phyloP scores from a whole-genome alignment of 225 moss, liverwort and hornwort genomes.

The Bryum argenteum region DNA sequence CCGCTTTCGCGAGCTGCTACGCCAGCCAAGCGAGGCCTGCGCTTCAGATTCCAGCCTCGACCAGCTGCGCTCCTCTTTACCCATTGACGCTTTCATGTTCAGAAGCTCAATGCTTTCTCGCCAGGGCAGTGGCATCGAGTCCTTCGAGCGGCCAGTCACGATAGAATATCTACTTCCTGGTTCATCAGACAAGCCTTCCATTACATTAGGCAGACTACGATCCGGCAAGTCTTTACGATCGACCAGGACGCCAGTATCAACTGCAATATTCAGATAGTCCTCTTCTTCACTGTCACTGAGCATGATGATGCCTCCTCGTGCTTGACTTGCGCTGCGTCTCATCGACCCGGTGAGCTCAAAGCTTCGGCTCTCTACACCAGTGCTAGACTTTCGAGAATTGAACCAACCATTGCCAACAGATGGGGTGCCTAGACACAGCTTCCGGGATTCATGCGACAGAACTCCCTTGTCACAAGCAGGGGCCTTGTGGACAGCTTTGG shows the following conservation, averaged over 20 bases:
- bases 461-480: slow-evolving; percentile 36
- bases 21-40: slow-evolving; percentile 17
- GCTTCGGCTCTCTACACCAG: slow-evolving; percentile 29
- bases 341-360: slow-evolving; percentile 19
- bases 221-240: slow-evolving; percentile 22
- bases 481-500: slow-evolving; percentile 25
- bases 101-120: slow-evolving; percentile 5
- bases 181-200: slow-evolving; percentile 28
- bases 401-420: slow-evolving; percentile 34
- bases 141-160: slow-evolving; percentile 12
- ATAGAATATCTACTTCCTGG: slow-evolving; percentile 9
- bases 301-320: slow-evolving; percentile 34
- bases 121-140: not conserved
- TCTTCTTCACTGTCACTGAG: slow-evolving; percentile 66
- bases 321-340: slow-evolving; percentile 20
- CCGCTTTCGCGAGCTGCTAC: slow-evolving; percentile 38
- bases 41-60: slow-evolving; percentile 34
- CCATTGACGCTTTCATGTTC: slow-evolving; percentile 22
- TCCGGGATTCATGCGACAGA: slow-evolving; percentile 37
- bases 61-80: slow-evolving; percentile 27
- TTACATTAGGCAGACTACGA: slow-evolving; percentile 11
- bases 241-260: slow-evolving; percentile 34
- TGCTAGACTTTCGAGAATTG: slow-evolving; percentile 32
- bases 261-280: slow-evolving; percentile 22
- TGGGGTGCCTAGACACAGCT: slow-evolving; percentile 27